Conservation (phyloP, 352 stramenopile species). For the Pythium utonaiense region DNA sequence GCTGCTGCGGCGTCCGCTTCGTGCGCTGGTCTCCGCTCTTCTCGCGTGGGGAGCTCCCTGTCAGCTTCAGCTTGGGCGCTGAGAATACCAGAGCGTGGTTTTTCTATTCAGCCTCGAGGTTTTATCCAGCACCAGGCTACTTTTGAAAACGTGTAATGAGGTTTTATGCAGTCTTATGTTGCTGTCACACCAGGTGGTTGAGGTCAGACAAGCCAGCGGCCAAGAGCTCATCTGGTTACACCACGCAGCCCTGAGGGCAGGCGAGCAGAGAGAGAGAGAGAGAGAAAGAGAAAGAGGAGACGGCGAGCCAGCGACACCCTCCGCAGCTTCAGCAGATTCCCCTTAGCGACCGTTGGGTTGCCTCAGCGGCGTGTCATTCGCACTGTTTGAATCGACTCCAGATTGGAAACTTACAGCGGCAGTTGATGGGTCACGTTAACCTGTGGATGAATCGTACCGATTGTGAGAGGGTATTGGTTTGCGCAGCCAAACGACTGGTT, state of each 20-base stretch:
- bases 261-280: not conserved
- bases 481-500: conserved; percentile 21
- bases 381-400: too few species aligned
- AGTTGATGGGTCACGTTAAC: not conserved
- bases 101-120: not conserved
- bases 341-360: too few species aligned
- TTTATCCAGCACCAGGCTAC: conserved; percentile 6
- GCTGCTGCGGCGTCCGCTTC: not conserved
- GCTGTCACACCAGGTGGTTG: conserved; percentile 20
- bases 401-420: too few species aligned
- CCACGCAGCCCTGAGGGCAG: too few species aligned
- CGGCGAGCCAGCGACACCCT: too few species aligned
- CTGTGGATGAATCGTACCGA: not conserved
- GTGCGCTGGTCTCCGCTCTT: not conserved
- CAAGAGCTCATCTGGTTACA: conserved; percentile 1
- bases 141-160: not conserved
- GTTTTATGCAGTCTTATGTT: conserved; percentile 15
- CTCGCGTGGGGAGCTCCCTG: not conserved
- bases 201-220: conserved; percentile 9
- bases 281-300: too few species aligned
- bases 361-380: too few species aligned
- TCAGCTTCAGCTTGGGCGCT: conserved; percentile 22
- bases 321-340: too few species aligned
- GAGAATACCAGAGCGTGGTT: conserved; percentile 16
- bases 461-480: conserved; percentile 8